Percentiles rank a stretch among this genome's conserved stretches.
These are phyloP conservation scores for Hypholoma fasciculare DNA, from an alignment of 768 basidiomycete genomes.

Conservation along the genomic window DNA sequence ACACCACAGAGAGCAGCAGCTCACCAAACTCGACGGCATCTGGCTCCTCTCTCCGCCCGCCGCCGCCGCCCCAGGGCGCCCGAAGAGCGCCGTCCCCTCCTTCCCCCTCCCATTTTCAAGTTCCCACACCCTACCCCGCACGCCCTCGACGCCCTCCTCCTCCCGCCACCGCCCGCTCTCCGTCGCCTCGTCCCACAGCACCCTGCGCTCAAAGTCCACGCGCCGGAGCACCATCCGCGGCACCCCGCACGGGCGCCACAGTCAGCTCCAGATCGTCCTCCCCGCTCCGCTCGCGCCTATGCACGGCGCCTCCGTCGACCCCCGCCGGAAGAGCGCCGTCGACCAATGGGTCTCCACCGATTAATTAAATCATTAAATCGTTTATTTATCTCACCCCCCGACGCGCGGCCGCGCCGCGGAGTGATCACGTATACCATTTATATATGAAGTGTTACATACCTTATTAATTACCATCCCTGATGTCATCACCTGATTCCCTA, in stretches of 20 bases:
- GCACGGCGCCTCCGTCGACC: background rate
- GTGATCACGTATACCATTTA: background rate
- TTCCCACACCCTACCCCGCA: constrained; percentile 12
- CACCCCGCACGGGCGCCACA: constrained; percentile 61
- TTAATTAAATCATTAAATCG: background rate
- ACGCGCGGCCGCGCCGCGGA: background rate
- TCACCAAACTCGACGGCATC: constrained; percentile 35
- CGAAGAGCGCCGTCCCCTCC: constrained; percentile 28
- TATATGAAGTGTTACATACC: background rate
- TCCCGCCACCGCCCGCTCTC: constrained; percentile 32
- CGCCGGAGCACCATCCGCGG: constrained; percentile 48
- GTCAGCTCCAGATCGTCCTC: constrained; percentile 64
- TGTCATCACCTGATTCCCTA: constrained; percentile 13
- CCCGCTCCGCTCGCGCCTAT: constrained; percentile 58
- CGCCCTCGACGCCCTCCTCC: constrained; percentile 7
- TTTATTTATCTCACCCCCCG: background rate
- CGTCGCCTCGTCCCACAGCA: constrained; percentile 34
- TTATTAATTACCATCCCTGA: background rate
- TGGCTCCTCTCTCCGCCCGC: constrained; percentile 19
- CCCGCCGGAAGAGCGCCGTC: constrained; percentile 22
- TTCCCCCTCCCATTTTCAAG: constrained; percentile 17
- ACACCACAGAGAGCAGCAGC: constrained; percentile 53
- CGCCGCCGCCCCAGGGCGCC: constrained; percentile 19
- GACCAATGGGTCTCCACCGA: constrained; percentile 24
- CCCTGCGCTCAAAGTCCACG: constrained; percentile 23